Conservation (phyloP, 306 rosid genomes). For the Pterocarpus macrocarpus region DNA sequence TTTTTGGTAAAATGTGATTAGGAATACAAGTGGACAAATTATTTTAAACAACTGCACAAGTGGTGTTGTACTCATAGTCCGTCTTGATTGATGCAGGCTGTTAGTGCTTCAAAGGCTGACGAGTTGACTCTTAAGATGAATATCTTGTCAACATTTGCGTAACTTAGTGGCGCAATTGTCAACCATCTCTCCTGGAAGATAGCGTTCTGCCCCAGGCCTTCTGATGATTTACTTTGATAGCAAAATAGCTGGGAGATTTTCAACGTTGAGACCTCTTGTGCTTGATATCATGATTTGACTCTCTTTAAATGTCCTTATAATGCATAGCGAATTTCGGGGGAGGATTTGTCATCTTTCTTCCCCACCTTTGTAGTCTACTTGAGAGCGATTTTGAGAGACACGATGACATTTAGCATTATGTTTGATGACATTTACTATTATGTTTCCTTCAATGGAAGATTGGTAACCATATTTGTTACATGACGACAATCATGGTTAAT, state of each 20-base stretch:
- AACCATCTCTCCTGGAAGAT: conserved; percentile 13
- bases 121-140: conserved; percentile 89
- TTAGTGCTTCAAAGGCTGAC: conserved; percentile 90
- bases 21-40: neutral
- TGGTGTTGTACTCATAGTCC: neutral
- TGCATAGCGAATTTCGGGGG: conserved; percentile 29
- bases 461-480: conserved; percentile 19
- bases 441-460: conserved; percentile 4
- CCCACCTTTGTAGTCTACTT: conserved; percentile 24
- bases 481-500: neutral
- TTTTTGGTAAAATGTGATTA: neutral
- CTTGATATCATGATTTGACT: conserved; percentile 17
- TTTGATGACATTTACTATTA: neutral
- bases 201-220: conserved; percentile 15
- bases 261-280: conserved; percentile 25
- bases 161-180: conserved; percentile 10
- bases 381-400: conserved; percentile 36
- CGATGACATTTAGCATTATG: neutral
- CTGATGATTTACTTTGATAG: conserved; percentile 1
- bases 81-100: conserved; percentile 63
- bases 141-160: conserved; percentile 67
- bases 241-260: conserved; percentile 16
- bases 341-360: neutral
- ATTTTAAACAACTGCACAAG: neutral
- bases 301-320: conserved; percentile 10